These are phyloP conservation scores for Pseudonitzschia delicatissima DNA, from an alignment of 108 stramenopile species.

Conservation along the genomic window DNA sequence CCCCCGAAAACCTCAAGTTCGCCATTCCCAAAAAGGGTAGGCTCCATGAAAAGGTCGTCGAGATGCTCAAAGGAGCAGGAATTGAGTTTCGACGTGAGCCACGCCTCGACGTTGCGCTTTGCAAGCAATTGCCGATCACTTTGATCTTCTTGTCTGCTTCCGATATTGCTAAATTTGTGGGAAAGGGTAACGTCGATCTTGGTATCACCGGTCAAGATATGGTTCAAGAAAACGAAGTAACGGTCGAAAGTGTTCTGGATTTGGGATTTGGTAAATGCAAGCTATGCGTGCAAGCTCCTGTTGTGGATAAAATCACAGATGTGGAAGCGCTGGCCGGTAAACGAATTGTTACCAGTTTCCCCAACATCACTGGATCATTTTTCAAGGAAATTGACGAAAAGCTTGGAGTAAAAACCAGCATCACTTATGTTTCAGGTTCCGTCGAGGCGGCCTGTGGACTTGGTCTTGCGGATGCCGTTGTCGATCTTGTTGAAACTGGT, in stretches of 20 bases:
- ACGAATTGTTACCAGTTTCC: conserved; percentile 95
- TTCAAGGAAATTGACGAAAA: conserved; percentile 78
- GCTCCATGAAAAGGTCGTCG: conserved; percentile 86
- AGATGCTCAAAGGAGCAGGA: conserved; percentile 91
- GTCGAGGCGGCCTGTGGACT: conserved; percentile 97
- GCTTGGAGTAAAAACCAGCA: conserved; percentile 69
- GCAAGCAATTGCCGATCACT: conserved; percentile 84
- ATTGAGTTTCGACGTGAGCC: conserved; percentile 87
- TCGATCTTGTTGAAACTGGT: conserved; percentile 97
- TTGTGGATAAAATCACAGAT: conserved; percentile 63
- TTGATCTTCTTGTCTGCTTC: conserved; percentile 94
- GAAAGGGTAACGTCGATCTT: conserved; percentile 94
- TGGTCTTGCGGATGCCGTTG: conserved; percentile 96
- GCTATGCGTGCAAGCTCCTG: conserved; percentile 92
- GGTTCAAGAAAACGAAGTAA: conserved; percentile 72
- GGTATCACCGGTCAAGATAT: conserved; percentile 94
- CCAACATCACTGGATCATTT: conserved; percentile 79
- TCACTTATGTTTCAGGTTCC: conserved; percentile 91
- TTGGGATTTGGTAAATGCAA: conserved; percentile 94
- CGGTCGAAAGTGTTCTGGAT: conserved; percentile 85
- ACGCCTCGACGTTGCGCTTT: conserved; percentile 85
- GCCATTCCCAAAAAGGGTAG: conserved; percentile 98
- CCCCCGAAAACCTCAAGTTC: conserved; percentile 72
- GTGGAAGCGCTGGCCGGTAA: conserved; percentile 81
- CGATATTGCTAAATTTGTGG: conserved; percentile 96